Conservation (phyloP, 106 monocot genomes). For the Cymbidium sinense region DNA sequence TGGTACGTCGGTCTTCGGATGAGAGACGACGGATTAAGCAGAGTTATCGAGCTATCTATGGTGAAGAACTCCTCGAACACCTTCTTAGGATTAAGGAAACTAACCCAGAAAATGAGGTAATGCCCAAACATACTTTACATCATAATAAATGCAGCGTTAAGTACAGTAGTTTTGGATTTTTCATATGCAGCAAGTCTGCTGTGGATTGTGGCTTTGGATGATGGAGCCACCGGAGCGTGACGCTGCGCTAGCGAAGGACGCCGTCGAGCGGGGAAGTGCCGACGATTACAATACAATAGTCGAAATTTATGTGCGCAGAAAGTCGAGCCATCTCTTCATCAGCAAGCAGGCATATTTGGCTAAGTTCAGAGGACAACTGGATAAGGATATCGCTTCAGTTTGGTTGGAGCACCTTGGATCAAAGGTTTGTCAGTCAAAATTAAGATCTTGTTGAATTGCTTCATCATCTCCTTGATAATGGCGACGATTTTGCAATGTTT, state of each 20-base stretch:
- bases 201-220: constrained; percentile 35
- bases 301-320: constrained; percentile 37
- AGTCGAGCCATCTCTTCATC: constrained; percentile 41
- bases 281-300: constrained; percentile 25
- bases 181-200: not conserved
- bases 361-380: constrained; percentile 32
- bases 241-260: constrained; percentile 26
- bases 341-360: constrained; percentile 29
- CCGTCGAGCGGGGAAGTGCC: constrained; percentile 5
- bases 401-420: not conserved
- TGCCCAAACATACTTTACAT: not conserved
- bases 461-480: too few species aligned
- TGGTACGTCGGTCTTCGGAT: constrained; percentile 11
- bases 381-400: constrained; percentile 25
- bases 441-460: not conserved
- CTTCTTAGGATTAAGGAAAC: constrained; percentile 22
- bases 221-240: constrained; percentile 29
- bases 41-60: constrained; percentile 21
- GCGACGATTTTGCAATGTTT: not conserved
- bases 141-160: not conserved
- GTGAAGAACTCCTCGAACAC: constrained; percentile 25
- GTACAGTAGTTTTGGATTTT: not conserved
- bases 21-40: constrained; percentile 26
- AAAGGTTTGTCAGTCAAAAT: not conserved
- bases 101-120: not conserved